These are phyloP conservation scores for Bisporella sp. DNA, from an alignment of 2,329 filamentous ascomycete species.

Conservation along the genomic window DNA sequence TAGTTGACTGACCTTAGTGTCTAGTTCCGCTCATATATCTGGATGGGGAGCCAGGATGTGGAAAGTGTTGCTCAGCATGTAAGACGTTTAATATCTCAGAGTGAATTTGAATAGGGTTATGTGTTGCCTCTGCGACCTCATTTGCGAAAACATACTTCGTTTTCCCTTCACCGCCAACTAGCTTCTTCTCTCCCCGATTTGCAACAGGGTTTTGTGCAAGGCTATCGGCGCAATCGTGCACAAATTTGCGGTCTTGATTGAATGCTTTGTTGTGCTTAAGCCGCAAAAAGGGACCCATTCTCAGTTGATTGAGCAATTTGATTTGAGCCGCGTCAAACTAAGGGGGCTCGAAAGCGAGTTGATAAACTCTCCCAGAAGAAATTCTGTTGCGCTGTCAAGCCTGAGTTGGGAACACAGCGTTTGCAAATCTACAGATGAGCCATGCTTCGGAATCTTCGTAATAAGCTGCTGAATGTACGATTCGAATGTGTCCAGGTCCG, in stretches of 20 bases:
- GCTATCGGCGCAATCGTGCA: slow-evolving; percentile 40
- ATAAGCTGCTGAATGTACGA: slow-evolving; percentile 56
- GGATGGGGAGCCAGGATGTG: too few relatives aligned
- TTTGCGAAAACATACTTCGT: slow-evolving; percentile 49
- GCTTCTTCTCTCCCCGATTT: slow-evolving; percentile 25
- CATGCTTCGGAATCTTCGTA: slow-evolving; percentile 46
- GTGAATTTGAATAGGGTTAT: slow-evolving; percentile 37
- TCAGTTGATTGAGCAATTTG: slow-evolving; percentile 30
- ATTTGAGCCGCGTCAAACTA: slow-evolving; percentile 37
- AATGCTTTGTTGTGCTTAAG: slow-evolving; percentile 13
- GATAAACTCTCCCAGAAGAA: slow-evolving; percentile 49
- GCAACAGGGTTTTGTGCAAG: slow-evolving; percentile 35
- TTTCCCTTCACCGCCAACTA: slow-evolving; percentile 27
- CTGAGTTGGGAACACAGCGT: slow-evolving; percentile 52
- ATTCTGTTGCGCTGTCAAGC: slow-evolving; percentile 28
- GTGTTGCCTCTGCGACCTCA: slow-evolving; percentile 43
- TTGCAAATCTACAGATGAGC: slow-evolving; percentile 52
- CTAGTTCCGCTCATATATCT: too few relatives aligned
- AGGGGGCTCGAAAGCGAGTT: slow-evolving; percentile 12
- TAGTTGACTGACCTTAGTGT: slow-evolving; percentile 36
- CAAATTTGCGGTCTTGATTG: slow-evolving; percentile 25
- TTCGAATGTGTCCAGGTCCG: slow-evolving; percentile 64
- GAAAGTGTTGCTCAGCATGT: too few relatives aligned
- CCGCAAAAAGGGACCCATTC: slow-evolving; percentile 26
- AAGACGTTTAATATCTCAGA: slow-evolving; percentile 48